Conservation (phyloP, 1,284 basidiomycete genomes). For the Leccinum huronense region DNA sequence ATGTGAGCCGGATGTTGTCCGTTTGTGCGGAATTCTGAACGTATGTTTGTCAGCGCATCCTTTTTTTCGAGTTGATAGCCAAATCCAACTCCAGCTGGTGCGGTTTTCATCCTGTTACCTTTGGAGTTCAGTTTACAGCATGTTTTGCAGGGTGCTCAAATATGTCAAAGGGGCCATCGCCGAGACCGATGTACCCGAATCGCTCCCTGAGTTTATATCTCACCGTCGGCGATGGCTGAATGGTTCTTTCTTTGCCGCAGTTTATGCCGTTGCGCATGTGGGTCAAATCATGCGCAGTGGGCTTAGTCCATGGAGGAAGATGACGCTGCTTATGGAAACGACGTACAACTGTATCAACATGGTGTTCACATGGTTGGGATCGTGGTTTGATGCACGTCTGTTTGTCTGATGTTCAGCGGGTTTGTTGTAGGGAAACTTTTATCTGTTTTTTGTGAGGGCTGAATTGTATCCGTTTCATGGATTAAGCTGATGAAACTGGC, state of each 20-base stretch:
- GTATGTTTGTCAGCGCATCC: slow-evolving; percentile 60
- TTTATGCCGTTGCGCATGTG: slow-evolving; percentile 80
- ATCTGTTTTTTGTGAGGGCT: slow-evolving; percentile 85
- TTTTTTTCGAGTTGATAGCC: slow-evolving; percentile 96
- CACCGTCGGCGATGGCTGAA: slow-evolving; percentile 92
- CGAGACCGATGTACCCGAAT: slow-evolving; percentile 96
- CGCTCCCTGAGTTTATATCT: slow-evolving; percentile 91
- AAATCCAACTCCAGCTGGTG: slow-evolving; percentile 87
- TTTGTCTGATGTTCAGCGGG: slow-evolving; percentile 3
- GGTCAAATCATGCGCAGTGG: slow-evolving; percentile 84
- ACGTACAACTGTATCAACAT: slow-evolving; percentile 89
- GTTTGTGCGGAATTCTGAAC: not conserved
- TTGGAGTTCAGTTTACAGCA: not conserved
- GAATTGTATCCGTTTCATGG: not conserved
- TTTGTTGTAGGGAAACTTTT: slow-evolving; percentile 80
- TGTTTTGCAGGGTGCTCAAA: slow-evolving; percentile 73
- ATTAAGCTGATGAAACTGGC: slow-evolving; percentile 17
- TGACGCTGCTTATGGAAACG: slow-evolving; percentile 75
- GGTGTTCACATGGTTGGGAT: slow-evolving; percentile 89
- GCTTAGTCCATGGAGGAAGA: slow-evolving; percentile 79
- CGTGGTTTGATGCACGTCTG: slow-evolving; percentile 44
- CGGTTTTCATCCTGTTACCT: slow-evolving; percentile 8
- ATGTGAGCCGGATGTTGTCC: slow-evolving; percentile 48
- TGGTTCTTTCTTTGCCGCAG: slow-evolving; percentile 94
- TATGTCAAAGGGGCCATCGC: slow-evolving; percentile 95